Base-by-base conservation (phyloP, 257 asterid genomes). In the Fraxinus pennsylvanica region DNA sequence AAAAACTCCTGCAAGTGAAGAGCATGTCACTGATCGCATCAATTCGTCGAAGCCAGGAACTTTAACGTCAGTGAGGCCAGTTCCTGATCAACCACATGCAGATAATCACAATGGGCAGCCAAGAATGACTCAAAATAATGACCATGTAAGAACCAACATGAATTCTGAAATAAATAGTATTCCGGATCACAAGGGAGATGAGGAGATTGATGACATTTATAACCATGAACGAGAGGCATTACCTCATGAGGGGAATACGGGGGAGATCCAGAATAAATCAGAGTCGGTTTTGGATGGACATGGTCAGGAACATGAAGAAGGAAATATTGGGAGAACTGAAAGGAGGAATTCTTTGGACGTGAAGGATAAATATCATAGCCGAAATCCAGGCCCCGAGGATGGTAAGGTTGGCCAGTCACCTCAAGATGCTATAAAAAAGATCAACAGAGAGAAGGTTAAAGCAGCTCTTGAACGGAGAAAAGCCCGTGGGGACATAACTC, bases 381-480 rank as follows among this genome's bases (percentile, higher is more conserved):
- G 84, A 76, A 82, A 63, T 10, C 43, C 73, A 50, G 73, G 83
- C 10, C 69, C 76, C 77, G 87, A 84, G 81, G 91, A 86, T 74
- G 83, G 80, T 75, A 68, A 81, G n/a, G 87, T 80, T 17, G 83
- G 79, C 70, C 92, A 89, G 76, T 88, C 89, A 6, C 94, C 92
- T 74, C 89, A 86, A 76, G 94, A 85, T 57, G 85, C 83, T 36
- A 76, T 47, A 0, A 85, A 86, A 13, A 90, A 89, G 87, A 80
- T 89, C 33, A 94, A 91, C 88, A 85, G 74, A 75, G 93, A 89
- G 85, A 93, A 90, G 85, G 81, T 93, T 45, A 93, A 91, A 85
- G 98, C 97, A 80, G 94, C 93, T 25, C 81, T 87, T 35, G 93
- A 91, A 78, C 75, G 89, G 50, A 86, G 91, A 86, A 93, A 91